Base-by-base conservation (phyloP, 23 red algal genomes). In the Agarophyton chilense region DNA sequence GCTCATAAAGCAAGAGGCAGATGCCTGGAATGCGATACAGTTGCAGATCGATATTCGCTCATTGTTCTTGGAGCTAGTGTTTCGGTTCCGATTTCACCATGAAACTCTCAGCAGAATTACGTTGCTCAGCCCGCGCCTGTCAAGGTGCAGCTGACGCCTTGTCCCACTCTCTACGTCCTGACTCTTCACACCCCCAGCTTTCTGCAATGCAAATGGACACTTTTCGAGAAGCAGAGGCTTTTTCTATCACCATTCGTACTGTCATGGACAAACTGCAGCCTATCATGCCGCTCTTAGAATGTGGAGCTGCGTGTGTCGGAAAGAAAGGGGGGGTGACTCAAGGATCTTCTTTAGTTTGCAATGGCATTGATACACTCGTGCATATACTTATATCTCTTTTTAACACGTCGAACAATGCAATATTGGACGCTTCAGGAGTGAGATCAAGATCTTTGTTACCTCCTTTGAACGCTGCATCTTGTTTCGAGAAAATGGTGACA, bases 311-410 rank as follows among this genome's bases (percentile, higher is more conserved):
- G 43, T 77, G 78, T 36, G 79, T 92, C 47, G 89, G 89, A 52
- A 77, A 76, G 50, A 21, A 72, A 75, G 43, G 10, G 12, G 79
- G 72, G 31, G 40, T 53, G 10, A 49, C 63, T 21, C 45, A 60
- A 42, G 58, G 62, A 14, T 52, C 50, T 11, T 64, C 45, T 22
- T 9, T 24, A 16, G 67, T 84, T 22, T 72, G 81, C 50, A 98
- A 98, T 66, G 95, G 95, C 24, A 94, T 89, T 88, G 95, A 98
- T 50, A 80, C 83, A 10, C 47, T 98, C 22, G 76, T 82, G 10
- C 54, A 61, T 25, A 94, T 98, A 68, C 60, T 98, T 4, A 33
- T 82, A 3, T 64, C 62, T n/a, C 63, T 98, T 38, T 86, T 98
- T 68, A 54, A 79, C 56, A 74, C 80, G 29, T 44, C 87, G 22